phyloP scores from a whole-genome alignment of 306 rosid genomes.

The Delonix regia region DNA sequence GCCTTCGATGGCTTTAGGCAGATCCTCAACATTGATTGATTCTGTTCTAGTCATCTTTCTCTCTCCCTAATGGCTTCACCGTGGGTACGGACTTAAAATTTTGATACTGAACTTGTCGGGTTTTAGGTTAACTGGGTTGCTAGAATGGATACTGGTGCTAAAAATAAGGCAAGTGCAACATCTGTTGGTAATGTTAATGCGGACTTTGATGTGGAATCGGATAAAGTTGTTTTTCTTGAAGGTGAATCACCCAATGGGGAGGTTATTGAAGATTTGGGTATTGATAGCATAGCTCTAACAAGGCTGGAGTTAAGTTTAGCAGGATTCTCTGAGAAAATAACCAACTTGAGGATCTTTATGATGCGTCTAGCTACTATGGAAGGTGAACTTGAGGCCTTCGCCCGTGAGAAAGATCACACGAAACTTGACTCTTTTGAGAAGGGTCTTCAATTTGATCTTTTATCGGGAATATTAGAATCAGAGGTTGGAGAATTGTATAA shows the following conservation, averaged over 20 bases:
- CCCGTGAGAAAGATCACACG: slow-evolving; percentile 42
- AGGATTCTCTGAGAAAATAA: slow-evolving; percentile 72
- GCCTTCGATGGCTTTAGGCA: slow-evolving; percentile 6
- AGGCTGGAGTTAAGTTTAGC: slow-evolving; percentile 61
- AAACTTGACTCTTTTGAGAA: slow-evolving; percentile 48
- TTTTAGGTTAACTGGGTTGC: slow-evolving; percentile 11
- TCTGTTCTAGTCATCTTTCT: not conserved
- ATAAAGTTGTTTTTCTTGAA: slow-evolving; percentile 30
- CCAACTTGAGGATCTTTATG: slow-evolving; percentile 65
- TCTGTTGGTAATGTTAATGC: slow-evolving; percentile 11
- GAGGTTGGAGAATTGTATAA: slow-evolving; percentile 65
- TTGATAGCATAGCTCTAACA: slow-evolving; percentile 41
- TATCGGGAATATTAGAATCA: slow-evolving; percentile 75
- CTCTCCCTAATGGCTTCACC: not conserved
- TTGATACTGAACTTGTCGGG: slow-evolving; percentile 15
- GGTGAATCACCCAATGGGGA: slow-evolving; percentile 43
- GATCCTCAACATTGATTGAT: not conserved
- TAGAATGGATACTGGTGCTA: slow-evolving; percentile 41
- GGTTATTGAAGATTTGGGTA: slow-evolving; percentile 40
- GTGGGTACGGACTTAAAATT: slow-evolving; percentile 7
- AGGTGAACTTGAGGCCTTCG: slow-evolving; percentile 62
- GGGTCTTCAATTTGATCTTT: slow-evolving; percentile 66
- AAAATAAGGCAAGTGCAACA: not conserved
- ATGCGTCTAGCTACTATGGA: slow-evolving; percentile 75
- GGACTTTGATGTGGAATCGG: slow-evolving; percentile 32